Conservation (phyloP, 495 filamentous ascomycete species). For the Aspergillus funiculosus region DNA sequence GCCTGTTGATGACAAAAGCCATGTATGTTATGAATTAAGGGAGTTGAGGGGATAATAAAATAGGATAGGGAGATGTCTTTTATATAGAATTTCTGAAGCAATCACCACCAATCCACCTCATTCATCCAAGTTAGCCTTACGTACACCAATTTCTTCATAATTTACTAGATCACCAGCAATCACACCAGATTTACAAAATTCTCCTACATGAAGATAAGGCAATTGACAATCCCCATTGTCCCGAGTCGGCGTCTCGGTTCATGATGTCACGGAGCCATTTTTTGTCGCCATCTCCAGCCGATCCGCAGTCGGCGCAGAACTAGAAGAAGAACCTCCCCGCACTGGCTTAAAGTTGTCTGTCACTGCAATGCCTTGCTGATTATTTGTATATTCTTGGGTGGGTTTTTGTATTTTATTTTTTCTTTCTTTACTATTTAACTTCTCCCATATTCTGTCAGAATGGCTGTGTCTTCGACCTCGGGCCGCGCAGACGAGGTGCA, state of each 20-base stretch:
- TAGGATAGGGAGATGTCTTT: too few species aligned
- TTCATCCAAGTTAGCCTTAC: not conserved
- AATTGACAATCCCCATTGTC: too few species aligned
- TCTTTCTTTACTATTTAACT: not conserved
- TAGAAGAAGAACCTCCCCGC: not conserved
- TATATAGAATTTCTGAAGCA: not conserved
- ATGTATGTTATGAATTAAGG: not conserved
- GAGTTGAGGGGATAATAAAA: not conserved
- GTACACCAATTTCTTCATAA: not conserved
- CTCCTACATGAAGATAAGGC: too few species aligned
- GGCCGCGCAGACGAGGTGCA: slow-evolving; percentile 42
- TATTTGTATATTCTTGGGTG: not conserved
- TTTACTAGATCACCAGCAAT: too few species aligned
- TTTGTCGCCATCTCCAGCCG: slow-evolving; percentile 30
- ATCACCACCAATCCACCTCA: not conserved
- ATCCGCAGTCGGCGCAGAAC: slow-evolving; percentile 12
- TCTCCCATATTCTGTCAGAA: slow-evolving; percentile 8
- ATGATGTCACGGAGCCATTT: slow-evolving; percentile 32
- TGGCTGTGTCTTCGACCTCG: slow-evolving; percentile 23
- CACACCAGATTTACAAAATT: not conserved
- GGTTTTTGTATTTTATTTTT: not conserved
- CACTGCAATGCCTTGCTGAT: slow-evolving; percentile 1
- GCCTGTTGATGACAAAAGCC: not conserved
- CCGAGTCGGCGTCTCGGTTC: not conserved
- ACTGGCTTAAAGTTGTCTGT: not conserved